These are phyloP conservation scores for Punctularia strigosozonata DNA, from an alignment of 768 basidiomycete species.

Conservation along the genomic window DNA sequence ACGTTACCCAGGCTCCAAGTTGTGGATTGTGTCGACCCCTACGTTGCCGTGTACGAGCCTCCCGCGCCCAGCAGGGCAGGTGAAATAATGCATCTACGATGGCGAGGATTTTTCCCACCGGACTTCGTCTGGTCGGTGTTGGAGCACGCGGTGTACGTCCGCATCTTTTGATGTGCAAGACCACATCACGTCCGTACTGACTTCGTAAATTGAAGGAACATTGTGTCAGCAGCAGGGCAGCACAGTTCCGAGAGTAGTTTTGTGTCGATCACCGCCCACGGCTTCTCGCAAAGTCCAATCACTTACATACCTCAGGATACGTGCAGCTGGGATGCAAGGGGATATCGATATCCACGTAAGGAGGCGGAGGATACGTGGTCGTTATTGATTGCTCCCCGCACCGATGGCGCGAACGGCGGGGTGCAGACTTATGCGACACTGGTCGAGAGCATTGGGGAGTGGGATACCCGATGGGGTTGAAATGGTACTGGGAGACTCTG, in stretches of 20 bases:
- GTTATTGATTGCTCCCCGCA: constrained; percentile 19
- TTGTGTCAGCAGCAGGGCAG: background rate
- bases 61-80: constrained; percentile 35
- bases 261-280: constrained; percentile 32
- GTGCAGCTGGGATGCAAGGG: too few species aligned
- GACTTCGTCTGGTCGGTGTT: constrained; percentile 42
- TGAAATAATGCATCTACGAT: constrained; percentile 40
- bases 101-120: constrained; percentile 46
- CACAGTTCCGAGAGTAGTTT: constrained; percentile 19
- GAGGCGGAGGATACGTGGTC: constrained; percentile 43
- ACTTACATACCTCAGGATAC: constrained; percentile 31
- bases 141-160: constrained; percentile 29
- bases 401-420: constrained; percentile 4
- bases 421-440: constrained; percentile 10
- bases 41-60: constrained; percentile 51
- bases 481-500: too few species aligned
- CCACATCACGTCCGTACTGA: background rate
- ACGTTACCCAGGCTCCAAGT: constrained; percentile 33
- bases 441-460: constrained; percentile 30
- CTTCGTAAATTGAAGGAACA: constrained; percentile 6
- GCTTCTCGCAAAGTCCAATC: constrained; percentile 34
- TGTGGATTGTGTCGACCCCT: constrained; percentile 59
- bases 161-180: background rate
- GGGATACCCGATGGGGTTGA: constrained; percentile 31
- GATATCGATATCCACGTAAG: too few species aligned